Evolutionary conservation across 495 filamentous ascomycete genomes (phyloP), one percentile per base, ranked within the genome.

Genomic region (Tirmania nivea): DNA sequence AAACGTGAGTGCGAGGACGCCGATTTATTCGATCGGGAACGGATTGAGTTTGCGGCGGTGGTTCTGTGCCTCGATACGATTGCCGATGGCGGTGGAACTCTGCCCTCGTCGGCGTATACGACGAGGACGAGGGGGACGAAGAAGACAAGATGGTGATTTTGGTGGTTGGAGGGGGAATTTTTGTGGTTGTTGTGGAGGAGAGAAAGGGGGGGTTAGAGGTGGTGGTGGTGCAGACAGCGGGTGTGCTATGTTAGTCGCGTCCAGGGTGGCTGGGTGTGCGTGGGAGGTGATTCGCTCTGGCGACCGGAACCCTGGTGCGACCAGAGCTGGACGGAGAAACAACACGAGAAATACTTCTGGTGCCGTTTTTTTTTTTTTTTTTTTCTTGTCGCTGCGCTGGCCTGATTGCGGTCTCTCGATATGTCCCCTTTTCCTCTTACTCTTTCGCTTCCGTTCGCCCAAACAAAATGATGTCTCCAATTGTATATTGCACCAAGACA

Each of bases 1-100:
- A 83, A 56, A 83, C 75, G 50, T 70, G 68, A 36, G 55, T 55
- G 20, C 55, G 51, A 51, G 50, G 39, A 19, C 39, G 39, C 14
- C 39, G 1, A 8, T 45, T 45, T 3, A 52, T 52, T 59, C 53
- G 31, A 17, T 56, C 55, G 34, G 49, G 52, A 17, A 61, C 49
- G 48, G 57, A 56, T 48, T 59, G 50, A 12, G 61, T 54, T 39
- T 60, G 58, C 16, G 61, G 60, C 34, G 61, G 61, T 14, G 60
- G 57, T 42, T 61, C 56, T 53, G 51, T 55, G 19, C 25, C 25
- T 7, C 25, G 25, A 31, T 19, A 14, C 5, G 49, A 50, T 45
- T 45, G 25, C 54, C 56, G 52, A 49, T 56, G 55, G 54, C 56
- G 59, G 37, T 64, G 54, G 57, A 62, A 64, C 57, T 61, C 62